Evolutionary conservation across 148 eudicot genomes (phyloP).

Genomic region (Vaccinium vitisidaea): DNA sequence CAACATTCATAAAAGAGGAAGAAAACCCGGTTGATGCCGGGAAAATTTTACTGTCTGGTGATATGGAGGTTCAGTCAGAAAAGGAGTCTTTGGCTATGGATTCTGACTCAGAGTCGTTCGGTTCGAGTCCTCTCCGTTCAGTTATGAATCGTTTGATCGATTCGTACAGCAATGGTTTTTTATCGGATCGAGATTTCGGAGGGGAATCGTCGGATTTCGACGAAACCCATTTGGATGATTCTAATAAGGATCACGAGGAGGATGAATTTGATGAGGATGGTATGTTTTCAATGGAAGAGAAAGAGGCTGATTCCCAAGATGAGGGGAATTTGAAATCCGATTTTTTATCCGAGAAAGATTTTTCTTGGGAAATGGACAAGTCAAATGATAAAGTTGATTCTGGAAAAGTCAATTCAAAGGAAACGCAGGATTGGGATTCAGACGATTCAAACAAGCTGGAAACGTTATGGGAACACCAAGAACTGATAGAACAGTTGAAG

Average conservation of each 20-base stretch:
- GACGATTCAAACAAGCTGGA: conserved; percentile 65
- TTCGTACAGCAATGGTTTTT: conserved; percentile 52
- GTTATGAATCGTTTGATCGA: conserved; percentile 44
- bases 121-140: conserved; percentile 37
- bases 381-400: conserved; percentile 16
- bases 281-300: conserved; percentile 46
- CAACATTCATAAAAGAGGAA: conserved; percentile 1
- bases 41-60: conserved; percentile 11
- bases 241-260: conserved; percentile 24
- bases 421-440: conserved; percentile 33
- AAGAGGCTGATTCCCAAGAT: conserved; percentile 23
- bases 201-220: conserved; percentile 22
- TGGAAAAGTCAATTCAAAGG: conserved; percentile 33
- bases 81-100: conserved; percentile 36
- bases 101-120: conserved; percentile 48
- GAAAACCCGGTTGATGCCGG: not conserved
- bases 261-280: conserved; percentile 42
- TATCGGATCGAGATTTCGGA: conserved; percentile 56
- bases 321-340: conserved; percentile 7
- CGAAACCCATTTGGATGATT: not conserved
- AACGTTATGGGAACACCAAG: conserved; percentile 91
- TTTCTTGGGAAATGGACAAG: conserved; percentile 12
- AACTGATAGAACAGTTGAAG: conserved; percentile 81
- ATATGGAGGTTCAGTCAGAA: conserved; percentile 12
- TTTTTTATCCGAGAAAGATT: conserved; percentile 32